A percentile compares a stretch with the other conserved stretches of the same genome.
phyloP scores from a whole-genome alignment of 2,329 filamentous ascomycete genomes.

The Penicillium brevicompactum region DNA sequence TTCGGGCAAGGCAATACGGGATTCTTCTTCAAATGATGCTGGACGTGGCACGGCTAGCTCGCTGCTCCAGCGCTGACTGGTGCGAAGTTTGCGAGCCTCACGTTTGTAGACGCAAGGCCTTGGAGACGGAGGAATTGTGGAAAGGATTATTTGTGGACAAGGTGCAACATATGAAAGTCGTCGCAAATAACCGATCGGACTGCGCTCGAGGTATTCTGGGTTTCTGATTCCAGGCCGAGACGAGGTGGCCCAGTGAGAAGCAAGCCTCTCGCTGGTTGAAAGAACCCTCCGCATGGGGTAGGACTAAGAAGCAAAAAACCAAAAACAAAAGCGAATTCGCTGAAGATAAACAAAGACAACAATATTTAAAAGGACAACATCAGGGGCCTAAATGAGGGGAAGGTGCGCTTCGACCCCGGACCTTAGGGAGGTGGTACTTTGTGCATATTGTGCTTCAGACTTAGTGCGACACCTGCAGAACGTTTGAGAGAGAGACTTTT shows the following conservation, averaged over 20 bases:
- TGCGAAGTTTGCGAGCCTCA: background rate
- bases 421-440: constrained; percentile 15
- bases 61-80: constrained; percentile 1
- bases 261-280: constrained; percentile 28
- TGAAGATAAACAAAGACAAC: background rate
- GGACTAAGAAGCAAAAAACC: background rate
- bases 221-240: constrained; percentile 24
- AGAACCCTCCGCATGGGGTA: constrained; percentile 28
- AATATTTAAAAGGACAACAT: constrained; percentile 1
- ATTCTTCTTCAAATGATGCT: background rate
- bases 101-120: background rate
- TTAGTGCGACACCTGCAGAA: background rate
- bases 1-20: background rate
- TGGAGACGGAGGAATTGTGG: background rate
- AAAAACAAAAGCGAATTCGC: background rate
- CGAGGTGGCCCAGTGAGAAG: constrained; percentile 29
- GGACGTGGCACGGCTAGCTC: constrained; percentile 2
- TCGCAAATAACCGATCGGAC: background rate
- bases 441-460: constrained; percentile 11
- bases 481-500: background rate
- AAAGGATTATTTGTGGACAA: background rate
- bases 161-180: background rate
- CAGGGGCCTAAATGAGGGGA: constrained; percentile 18
- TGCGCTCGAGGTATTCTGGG: constrained; percentile 1
- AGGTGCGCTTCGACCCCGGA: constrained; percentile 19